These are phyloP conservation scores for Penicillium frequentans DNA, from an alignment of 2,329 filamentous ascomycete genomes.

Conservation along the genomic window DNA sequence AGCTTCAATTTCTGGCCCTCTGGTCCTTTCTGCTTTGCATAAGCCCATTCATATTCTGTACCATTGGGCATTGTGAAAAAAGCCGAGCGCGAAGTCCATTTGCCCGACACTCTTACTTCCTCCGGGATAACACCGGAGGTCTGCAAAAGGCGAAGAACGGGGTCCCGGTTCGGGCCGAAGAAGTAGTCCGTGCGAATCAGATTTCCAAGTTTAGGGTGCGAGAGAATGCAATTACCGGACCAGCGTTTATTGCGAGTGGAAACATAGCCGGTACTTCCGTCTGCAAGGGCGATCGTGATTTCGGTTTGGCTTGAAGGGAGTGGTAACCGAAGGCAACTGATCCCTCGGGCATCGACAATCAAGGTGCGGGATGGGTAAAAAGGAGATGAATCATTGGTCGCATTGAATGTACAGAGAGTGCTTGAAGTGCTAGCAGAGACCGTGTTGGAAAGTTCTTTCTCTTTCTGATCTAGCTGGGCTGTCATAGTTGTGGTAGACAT, in stretches of 20 bases:
- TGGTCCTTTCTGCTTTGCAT: conserved; percentile 47
- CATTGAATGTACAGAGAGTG: not conserved
- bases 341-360: conserved; percentile 28
- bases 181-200: conserved; percentile 58
- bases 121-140: conserved; percentile 24
- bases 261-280: conserved; percentile 49
- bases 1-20: conserved; percentile 28
- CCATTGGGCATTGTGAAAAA: conserved; percentile 51
- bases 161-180: conserved; percentile 56
- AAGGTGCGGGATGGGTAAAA: conserved; percentile 14
- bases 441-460: not conserved
- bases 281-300: conserved; percentile 32
- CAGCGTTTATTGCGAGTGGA: conserved; percentile 51
- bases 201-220: conserved; percentile 34
- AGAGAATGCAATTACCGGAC: conserved; percentile 53
- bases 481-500: conserved; percentile 5
- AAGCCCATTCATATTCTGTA: conserved; percentile 56
- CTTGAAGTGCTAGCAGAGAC: not conserved
- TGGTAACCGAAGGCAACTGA: conserved; percentile 29
- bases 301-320: conserved; percentile 41
- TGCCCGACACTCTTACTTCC: conserved; percentile 36
- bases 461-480: conserved; percentile 5
- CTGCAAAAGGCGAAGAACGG: conserved; percentile 44
- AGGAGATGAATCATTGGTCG: not conserved
- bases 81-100: conserved; percentile 50